These are phyloP conservation scores for Saccharomycopsis amapae DNA, from an alignment of 805 yeast genomes.

Conservation along the genomic window DNA sequence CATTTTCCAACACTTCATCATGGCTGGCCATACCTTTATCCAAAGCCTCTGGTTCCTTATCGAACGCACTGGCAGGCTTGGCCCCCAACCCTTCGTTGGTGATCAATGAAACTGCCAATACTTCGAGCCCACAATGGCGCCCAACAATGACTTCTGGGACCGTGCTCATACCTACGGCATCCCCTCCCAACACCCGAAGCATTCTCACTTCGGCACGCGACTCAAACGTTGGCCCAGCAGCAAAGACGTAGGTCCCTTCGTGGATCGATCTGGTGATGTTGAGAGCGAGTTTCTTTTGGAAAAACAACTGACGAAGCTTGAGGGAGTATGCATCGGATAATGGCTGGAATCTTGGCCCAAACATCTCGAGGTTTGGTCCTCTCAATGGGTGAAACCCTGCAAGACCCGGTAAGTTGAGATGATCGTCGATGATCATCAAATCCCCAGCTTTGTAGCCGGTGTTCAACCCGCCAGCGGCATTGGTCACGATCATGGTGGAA, in stretches of 20 bases:
- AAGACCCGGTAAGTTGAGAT: slow-evolving; percentile 84
- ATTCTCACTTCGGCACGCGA: slow-evolving; percentile 85
- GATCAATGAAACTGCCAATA: slow-evolving; percentile 77
- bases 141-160: slow-evolving; percentile 95
- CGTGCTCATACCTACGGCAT: slow-evolving; percentile 96
- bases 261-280: slow-evolving; percentile 51
- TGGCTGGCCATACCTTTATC: slow-evolving; percentile 82
- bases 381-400: slow-evolving; percentile 82
- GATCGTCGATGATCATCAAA: slow-evolving; percentile 84
- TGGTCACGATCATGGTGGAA: slow-evolving; percentile 67
- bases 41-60: slow-evolving; percentile 43
- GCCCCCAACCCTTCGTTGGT: slow-evolving; percentile 76
- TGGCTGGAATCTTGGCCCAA: slow-evolving; percentile 86
- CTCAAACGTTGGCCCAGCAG: slow-evolving; percentile 92
- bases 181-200: slow-evolving; percentile 70
- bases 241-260: slow-evolving; percentile 83
- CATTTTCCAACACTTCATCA: slow-evolving; percentile 83
- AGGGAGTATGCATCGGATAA: slow-evolving; percentile 85
- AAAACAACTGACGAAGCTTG: slow-evolving; percentile 56
- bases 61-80: slow-evolving; percentile 60
- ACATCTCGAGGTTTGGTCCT: slow-evolving; percentile 73
- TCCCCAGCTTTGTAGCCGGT: slow-evolving; percentile 69
- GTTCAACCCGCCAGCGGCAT: slow-evolving; percentile 92
- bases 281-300: slow-evolving; percentile 44
- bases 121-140: slow-evolving; percentile 76